A percentile compares a stretch with the other conserved stretches of the same genome.
These are phyloP conservation scores for Globisporangium lucens DNA, from an alignment of 352 stramenopile genomes.

Conservation along the genomic window DNA sequence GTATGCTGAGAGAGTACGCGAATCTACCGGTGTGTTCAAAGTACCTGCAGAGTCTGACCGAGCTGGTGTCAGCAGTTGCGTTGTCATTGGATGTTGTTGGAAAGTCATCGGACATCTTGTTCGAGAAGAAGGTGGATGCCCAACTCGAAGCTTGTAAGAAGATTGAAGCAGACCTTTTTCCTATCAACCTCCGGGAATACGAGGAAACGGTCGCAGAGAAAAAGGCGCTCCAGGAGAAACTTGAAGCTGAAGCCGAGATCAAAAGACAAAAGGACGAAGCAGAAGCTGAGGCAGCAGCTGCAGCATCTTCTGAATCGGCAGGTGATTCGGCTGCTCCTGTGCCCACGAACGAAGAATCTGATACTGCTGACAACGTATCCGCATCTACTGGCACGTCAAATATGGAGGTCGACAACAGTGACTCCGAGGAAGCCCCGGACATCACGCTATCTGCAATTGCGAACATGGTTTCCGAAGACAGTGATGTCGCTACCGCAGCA, in stretches of 20 bases:
- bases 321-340: constrained; percentile 10
- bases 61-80: constrained; percentile 72
- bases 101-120: constrained; percentile 43
- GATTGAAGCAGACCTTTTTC: constrained; percentile 65
- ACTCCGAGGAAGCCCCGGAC: constrained; percentile 69
- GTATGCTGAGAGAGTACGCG: constrained; percentile 69
- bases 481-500: constrained; percentile 52
- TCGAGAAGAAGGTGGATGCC: constrained; percentile 35
- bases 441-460: constrained; percentile 80
- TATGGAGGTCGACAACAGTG: constrained; percentile 84
- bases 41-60: constrained; percentile 83
- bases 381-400: constrained; percentile 31
- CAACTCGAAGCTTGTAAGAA: constrained; percentile 51
- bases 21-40: constrained; percentile 78
- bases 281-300: constrained; percentile 18
- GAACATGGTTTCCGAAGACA: constrained; percentile 87
- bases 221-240: constrained; percentile 30
- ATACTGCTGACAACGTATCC: constrained; percentile 25
- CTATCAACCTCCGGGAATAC: constrained; percentile 67
- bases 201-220: constrained; percentile 50
- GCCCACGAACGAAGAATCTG: constrained; percentile 21
- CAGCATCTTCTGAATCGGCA: neutral
- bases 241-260: constrained; percentile 49
- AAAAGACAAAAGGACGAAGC: constrained; percentile 38
- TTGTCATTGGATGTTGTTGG: constrained; percentile 60